phyloP scores from a whole-genome alignment of 202 grass and related monocot species.

The Panicum virgatum region DNA sequence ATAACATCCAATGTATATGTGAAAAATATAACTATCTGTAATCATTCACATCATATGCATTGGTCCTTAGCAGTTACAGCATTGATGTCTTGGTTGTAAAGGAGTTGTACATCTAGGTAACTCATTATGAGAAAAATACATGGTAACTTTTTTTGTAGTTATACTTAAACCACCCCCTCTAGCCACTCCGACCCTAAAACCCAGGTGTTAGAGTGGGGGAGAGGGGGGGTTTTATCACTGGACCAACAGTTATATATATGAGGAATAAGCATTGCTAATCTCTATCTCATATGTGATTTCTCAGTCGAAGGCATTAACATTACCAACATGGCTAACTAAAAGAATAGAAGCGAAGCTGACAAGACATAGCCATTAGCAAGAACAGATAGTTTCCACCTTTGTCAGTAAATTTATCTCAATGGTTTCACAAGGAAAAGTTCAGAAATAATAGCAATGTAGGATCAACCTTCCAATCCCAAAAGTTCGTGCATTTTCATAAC shows the following conservation, averaged over 20 bases:
- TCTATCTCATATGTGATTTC: not conserved
- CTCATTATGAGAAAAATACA: not conserved
- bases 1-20: not conserved
- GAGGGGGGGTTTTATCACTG: too few species aligned
- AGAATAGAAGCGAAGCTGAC: not conserved
- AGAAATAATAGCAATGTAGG: not conserved
- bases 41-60: not conserved
- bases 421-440: not conserved
- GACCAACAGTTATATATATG: too few species aligned
- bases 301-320: not conserved
- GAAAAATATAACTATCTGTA: not conserved
- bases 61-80: not conserved
- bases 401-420: not conserved
- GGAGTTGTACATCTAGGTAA: not conserved
- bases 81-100: not conserved
- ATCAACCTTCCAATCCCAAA: not conserved
- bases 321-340: not conserved
- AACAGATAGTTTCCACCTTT: not conserved
- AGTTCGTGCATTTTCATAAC: not conserved
- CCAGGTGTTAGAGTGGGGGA: too few species aligned
- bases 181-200: too few species aligned
- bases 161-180: too few species aligned
- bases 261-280: not conserved
- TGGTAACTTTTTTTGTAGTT: not conserved
- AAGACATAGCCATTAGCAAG: not conserved